Evolutionary conservation across 176 grass and related monocot species (phyloP).

Genomic region (Cenchrus fungigraminus): DNA sequence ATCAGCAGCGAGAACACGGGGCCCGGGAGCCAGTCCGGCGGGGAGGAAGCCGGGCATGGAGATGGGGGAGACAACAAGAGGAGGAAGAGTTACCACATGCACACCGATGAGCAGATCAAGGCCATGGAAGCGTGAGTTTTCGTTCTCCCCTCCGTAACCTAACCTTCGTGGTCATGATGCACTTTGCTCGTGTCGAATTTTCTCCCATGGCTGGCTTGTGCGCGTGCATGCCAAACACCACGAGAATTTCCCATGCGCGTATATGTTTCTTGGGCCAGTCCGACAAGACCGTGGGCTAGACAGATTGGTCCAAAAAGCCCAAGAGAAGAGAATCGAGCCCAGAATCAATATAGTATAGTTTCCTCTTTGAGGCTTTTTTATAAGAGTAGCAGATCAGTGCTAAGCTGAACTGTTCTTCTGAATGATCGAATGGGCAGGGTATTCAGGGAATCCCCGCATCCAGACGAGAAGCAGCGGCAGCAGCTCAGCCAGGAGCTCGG

Average conservation of each 20-base stretch:
- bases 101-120: conserved; percentile 69
- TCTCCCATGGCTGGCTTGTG: background rate
- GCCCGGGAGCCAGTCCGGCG: conserved; percentile 29
- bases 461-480: conserved; percentile 84
- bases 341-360: too few relatives aligned
- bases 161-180: background rate
- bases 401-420: background rate
- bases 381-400: too few relatives aligned
- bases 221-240: background rate
- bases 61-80: conserved; percentile 53
- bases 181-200: background rate
- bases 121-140: conserved; percentile 81
- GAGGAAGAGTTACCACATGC: conserved; percentile 76
- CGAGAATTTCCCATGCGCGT: background rate
- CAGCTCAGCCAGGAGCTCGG: conserved; percentile 73
- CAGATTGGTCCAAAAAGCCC: too few relatives aligned
- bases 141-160: background rate
- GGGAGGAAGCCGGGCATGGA: conserved; percentile 39
- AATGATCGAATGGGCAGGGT: conserved; percentile 42
- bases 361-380: too few relatives aligned
- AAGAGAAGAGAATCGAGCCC: too few relatives aligned
- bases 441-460: conserved; percentile 89
- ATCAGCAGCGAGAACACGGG: conserved; percentile 68
- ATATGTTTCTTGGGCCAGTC: background rate
- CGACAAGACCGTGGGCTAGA: background rate